phyloP scores from a whole-genome alignment of 2,329 filamentous ascomycete species.

The Xylaria sp. region DNA sequence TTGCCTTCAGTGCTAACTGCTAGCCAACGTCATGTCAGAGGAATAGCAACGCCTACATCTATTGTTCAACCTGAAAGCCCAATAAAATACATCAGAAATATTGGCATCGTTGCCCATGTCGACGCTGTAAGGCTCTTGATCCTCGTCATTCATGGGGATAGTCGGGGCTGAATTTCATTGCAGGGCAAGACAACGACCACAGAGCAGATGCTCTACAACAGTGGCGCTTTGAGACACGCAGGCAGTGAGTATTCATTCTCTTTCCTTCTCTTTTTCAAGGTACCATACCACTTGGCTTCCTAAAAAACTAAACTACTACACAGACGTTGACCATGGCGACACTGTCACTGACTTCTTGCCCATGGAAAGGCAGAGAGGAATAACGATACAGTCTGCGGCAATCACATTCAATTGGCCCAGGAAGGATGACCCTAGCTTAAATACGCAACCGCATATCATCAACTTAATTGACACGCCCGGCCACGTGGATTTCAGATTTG shows the following conservation, averaged over 20 bases:
- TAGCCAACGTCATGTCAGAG: constrained; percentile 32
- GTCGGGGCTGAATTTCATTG: constrained; percentile 5
- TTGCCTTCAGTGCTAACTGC: constrained; percentile 31
- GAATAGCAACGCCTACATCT: constrained; percentile 36
- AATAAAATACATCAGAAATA: constrained; percentile 82
- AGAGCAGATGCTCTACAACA: constrained; percentile 98
- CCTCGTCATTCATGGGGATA: neutral
- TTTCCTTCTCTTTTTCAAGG: neutral
- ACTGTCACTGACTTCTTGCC: constrained; percentile 98
- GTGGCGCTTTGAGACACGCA: constrained; percentile 85
- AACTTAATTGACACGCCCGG: constrained; percentile 97
- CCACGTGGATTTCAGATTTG: constrained; percentile 97
- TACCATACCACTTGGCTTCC: neutral
- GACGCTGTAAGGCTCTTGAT: constrained; percentile 72
- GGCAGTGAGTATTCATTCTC: constrained; percentile 64
- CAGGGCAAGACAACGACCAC: constrained; percentile 97
- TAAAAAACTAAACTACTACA: constrained; percentile 29
- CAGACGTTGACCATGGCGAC: constrained; percentile 94
- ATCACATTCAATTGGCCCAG: constrained; percentile 94
- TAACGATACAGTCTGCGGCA: constrained; percentile 97
- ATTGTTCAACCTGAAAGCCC: constrained; percentile 50
- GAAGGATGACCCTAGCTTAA: constrained; percentile 49
- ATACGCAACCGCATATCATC: constrained; percentile 62
- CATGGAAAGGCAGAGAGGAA: constrained; percentile 89
- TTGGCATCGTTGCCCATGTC: constrained; percentile 98